Conservation (phyloP, 176 grass and related monocot genomes). For the Neostapfia colusana region DNA sequence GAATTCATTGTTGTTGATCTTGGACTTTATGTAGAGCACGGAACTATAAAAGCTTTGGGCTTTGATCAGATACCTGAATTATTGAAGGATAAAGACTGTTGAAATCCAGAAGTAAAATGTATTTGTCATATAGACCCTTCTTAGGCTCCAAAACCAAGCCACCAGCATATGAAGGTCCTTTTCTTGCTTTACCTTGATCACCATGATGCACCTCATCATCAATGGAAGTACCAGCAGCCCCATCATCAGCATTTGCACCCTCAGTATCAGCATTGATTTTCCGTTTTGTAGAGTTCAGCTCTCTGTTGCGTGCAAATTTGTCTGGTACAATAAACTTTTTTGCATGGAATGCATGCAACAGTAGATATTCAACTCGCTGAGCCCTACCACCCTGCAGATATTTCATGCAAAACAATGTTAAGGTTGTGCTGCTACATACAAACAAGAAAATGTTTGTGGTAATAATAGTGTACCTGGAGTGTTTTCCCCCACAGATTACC, state of each 20-base stretch:
- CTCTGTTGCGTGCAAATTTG: constrained; percentile 68
- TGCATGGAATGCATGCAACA: constrained; percentile 91
- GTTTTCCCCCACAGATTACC: constrained; percentile 95
- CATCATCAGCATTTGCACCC: constrained; percentile 53
- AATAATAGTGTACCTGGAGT: constrained; percentile 61
- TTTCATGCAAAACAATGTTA: constrained; percentile 30
- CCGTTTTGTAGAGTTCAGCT: constrained; percentile 61
- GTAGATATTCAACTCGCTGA: constrained; percentile 91
- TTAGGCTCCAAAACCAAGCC: constrained; percentile 98
- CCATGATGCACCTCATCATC: constrained; percentile 57
- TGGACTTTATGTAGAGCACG: constrained; percentile 18
- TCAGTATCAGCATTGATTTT: constrained; percentile 63
- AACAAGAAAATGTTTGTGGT: constrained; percentile 16
- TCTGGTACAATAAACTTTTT: constrained; percentile 93
- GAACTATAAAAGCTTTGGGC: constrained; percentile 27
- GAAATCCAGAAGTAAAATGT: constrained; percentile 90
- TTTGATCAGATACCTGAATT: constrained; percentile 68
- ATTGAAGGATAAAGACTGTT: constrained; percentile 99
- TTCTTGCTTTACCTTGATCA: constrained; percentile 76
- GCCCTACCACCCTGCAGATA: constrained; percentile 85
- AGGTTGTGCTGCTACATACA: neutral
- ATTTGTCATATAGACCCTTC: constrained; percentile 97
- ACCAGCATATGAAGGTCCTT: constrained; percentile 90
- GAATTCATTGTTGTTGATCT: neutral
- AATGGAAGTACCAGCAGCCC: constrained; percentile 39